Percentiles rank a stretch among this genome's conserved stretches.
Evolutionary conservation across 2,329 filamentous ascomycete genomes (phyloP).

Genomic region (Acrocalymma vagum): DNA sequence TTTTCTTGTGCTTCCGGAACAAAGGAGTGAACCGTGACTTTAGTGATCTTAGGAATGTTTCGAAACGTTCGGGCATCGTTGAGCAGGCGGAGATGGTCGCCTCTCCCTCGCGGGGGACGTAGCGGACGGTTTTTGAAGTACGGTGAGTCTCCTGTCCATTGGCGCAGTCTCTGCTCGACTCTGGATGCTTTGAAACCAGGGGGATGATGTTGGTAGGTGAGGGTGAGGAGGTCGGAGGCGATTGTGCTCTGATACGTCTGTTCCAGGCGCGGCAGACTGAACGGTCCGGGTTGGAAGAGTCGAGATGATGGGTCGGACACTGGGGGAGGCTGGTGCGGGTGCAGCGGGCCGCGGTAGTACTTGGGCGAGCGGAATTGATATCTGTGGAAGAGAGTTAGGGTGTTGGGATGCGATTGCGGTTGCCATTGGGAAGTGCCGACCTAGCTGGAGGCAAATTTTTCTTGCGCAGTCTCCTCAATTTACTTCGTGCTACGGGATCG

Average conservation of each 20-base stretch:
- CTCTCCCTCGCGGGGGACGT: constrained; percentile 82
- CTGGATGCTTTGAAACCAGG: constrained; percentile 74
- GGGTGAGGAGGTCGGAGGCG: constrained; percentile 84
- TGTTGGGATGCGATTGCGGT: constrained; percentile 4
- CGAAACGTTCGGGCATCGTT: constrained; percentile 75
- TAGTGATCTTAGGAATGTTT: constrained; percentile 83
- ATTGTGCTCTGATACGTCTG: constrained; percentile 91
- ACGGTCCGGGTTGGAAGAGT: constrained; percentile 89
- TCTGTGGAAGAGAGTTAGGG: constrained; percentile 64
- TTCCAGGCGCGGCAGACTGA: constrained; percentile 84
- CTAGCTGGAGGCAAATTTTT: constrained; percentile 61
- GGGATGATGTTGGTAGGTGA: constrained; percentile 86
- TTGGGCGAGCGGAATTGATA: constrained; percentile 96
- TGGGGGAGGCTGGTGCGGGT: constrained; percentile 89
- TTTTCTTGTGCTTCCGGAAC: constrained; percentile 74
- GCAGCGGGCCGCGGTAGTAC: constrained; percentile 91
- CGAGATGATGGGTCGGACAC: constrained; percentile 87
- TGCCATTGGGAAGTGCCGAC: constrained; percentile 41
- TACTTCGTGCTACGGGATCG: constrained; percentile 58
- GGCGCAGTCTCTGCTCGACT: constrained; percentile 72
- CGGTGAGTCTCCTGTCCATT: constrained; percentile 89
- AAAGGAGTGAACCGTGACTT: constrained; percentile 81
- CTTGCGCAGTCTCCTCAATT: constrained; percentile 51
- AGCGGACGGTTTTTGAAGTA: constrained; percentile 93
- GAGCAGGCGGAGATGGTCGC: constrained; percentile 72